Conservation (phyloP, 768 basidiomycete genomes). For the Chalciporus pseudorubinellus region DNA sequence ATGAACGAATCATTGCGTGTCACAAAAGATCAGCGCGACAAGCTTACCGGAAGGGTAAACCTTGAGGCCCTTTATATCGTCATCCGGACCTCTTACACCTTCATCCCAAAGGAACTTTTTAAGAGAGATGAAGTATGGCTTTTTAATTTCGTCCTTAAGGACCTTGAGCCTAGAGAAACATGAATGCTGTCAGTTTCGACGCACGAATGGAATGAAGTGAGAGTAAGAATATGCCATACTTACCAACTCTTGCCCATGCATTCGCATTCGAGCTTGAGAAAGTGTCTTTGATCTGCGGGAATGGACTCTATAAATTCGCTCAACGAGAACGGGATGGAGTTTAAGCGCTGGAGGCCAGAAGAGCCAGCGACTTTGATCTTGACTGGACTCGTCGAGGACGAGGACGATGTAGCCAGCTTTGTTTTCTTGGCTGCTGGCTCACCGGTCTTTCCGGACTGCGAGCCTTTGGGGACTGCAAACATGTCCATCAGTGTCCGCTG, state of each 20-base stretch:
- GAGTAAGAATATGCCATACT: constrained; percentile 3
- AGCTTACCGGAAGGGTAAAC: constrained; percentile 75
- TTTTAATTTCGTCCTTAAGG: constrained; percentile 69
- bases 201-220: background rate
- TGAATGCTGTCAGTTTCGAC: constrained; percentile 5
- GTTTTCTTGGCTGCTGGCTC: constrained; percentile 46
- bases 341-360: constrained; percentile 38
- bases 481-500: constrained; percentile 68
- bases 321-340: constrained; percentile 69
- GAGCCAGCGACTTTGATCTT: constrained; percentile 11
- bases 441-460: constrained; percentile 16
- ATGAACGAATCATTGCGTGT: constrained; percentile 3
- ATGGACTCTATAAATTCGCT: constrained; percentile 51
- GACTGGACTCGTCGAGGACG: constrained; percentile 18
- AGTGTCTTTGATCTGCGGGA: constrained; percentile 52
- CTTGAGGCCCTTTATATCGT: constrained; percentile 45
- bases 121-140: constrained; percentile 72
- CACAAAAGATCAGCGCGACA: constrained; percentile 26
- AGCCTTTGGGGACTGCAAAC: constrained; percentile 41
- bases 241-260: constrained; percentile 75
- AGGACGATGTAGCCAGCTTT: constrained; percentile 35
- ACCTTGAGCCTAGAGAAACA: constrained; percentile 58
- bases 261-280: constrained; percentile 68
- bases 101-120: constrained; percentile 69
- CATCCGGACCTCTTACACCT: constrained; percentile 54